Base-by-base conservation (phyloP, 192 early-diverging fungal species). In the Backusella westeae region DNA sequence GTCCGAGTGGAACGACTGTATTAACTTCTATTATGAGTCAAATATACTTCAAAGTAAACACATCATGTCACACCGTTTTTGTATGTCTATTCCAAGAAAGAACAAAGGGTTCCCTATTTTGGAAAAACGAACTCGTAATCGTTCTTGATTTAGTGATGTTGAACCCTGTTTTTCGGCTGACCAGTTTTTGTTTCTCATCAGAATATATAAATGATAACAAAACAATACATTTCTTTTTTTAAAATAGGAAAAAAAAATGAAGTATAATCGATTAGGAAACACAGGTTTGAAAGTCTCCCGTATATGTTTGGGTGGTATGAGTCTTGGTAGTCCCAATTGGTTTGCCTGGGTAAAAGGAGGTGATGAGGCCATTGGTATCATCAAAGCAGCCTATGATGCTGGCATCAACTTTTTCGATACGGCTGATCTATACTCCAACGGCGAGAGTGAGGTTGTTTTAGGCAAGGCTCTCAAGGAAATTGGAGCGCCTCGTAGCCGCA, bases 381-480 rank as follows among this genome's bases (percentile, higher is more conserved):
- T 86, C 78, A 84, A 81, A 78, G 85, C 85, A 8, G 91, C 91
- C 0, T 93, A 85, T 76, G 87, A 93, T 53, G 75, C 83, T 52
- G 94, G 94, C 41, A 89, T 94, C 82, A 95, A 94, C 83, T 93
- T 93, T 75, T 95, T 95, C 73, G 85, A 92, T 79, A 89, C 90
- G 2, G 89, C 91, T 34, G 84, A 92, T 65, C 52, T 66, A 1
- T 84, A 84, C 46, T 73, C 81, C 14, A 76, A 81, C 38, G 85
- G 85, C n/a, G 75, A 75, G n/a, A 80, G 77, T 23, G 84, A 85
- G 42, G 6, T 38, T 26, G 74, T 85, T 34, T 39, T 85, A 14
- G 84, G 84, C 4, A 75, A 73, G 34, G 83, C 83, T 15, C 73
- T 85, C 19, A 81, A 78, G 26, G 19, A 85, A 49, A 72, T 75